phyloP scores from a whole-genome alignment of 495 filamentous ascomycete genomes.

The Annulohypoxylon moriforme region DNA sequence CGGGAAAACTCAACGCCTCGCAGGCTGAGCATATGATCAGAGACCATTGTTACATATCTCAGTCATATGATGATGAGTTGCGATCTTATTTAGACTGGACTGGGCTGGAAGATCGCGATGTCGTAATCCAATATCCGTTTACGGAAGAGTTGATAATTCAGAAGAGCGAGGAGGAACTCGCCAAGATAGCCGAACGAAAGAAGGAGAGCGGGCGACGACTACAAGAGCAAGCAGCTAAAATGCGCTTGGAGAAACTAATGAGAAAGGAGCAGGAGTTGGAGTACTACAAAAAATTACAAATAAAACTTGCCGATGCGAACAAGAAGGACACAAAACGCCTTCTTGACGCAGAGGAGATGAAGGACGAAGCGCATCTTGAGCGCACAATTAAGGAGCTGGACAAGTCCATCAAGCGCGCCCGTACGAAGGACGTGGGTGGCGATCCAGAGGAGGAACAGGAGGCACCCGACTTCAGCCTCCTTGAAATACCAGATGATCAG shows the following conservation, averaged over 20 bases:
- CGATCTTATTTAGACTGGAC: constrained; percentile 82
- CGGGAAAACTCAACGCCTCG: constrained; percentile 81
- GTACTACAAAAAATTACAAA: constrained; percentile 86
- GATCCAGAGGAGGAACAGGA: constrained; percentile 80
- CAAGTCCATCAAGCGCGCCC: constrained; percentile 82
- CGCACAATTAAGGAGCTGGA: constrained; percentile 87
- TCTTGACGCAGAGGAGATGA: constrained; percentile 89
- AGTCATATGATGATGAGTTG: constrained; percentile 82
- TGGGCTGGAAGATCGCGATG: constrained; percentile 86
- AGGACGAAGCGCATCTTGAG: constrained; percentile 86
- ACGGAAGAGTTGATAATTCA: constrained; percentile 88
- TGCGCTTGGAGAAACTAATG: constrained; percentile 92
- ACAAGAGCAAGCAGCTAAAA: constrained; percentile 96
- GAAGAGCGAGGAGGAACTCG: constrained; percentile 93
- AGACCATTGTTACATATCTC: constrained; percentile 90
- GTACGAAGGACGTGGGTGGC: constrained; percentile 91
- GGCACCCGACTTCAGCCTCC: constrained; percentile 82
- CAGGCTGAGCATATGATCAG: constrained; percentile 88
- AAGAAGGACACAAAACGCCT: constrained; percentile 91
- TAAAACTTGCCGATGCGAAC: constrained; percentile 69
- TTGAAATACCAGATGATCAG: constrained; percentile 91
- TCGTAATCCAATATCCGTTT: constrained; percentile 90
- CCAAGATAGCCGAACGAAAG: constrained; percentile 85
- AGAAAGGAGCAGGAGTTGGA: constrained; percentile 95
- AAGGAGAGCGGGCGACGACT: constrained; percentile 91